These are phyloP conservation scores for Dryadomyces quercus-mongolicae DNA, from an alignment of 2,329 filamentous ascomycete genomes.

Conservation along the genomic window DNA sequence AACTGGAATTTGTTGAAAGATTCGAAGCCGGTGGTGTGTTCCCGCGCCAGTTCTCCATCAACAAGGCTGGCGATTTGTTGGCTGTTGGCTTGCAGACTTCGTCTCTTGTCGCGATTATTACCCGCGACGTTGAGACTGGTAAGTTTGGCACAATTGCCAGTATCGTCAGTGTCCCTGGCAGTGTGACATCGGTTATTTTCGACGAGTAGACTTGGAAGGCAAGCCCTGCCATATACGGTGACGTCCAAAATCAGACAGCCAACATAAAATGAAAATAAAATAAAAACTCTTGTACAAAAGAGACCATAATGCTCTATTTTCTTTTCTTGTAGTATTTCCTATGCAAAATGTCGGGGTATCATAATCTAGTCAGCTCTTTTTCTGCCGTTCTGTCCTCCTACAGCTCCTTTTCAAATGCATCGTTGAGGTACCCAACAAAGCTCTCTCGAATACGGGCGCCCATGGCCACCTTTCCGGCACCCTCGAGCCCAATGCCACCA, in stretches of 20 bases:
- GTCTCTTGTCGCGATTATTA: conserved; percentile 47
- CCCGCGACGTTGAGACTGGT: conserved; percentile 47
- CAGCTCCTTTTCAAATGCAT: conserved; percentile 47
- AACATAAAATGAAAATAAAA: no score
- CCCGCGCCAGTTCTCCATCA: conserved; percentile 58
- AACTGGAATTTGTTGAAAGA: conserved; percentile 41
- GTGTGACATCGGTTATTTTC: conserved; percentile 35
- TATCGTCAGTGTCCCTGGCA: conserved; percentile 27
- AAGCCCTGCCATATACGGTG: no score
- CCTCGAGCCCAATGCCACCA: conserved; percentile 50
- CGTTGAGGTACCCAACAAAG: conserved; percentile 57
- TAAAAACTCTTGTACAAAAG: no score
- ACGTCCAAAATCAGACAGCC: no score
- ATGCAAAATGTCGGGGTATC: background rate
- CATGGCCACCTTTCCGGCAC: conserved; percentile 36
- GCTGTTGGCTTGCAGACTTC: conserved; percentile 55
- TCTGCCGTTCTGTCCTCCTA: conserved; percentile 12
- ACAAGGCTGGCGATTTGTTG: conserved; percentile 48
- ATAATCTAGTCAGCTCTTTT: background rate
- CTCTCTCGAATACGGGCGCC: conserved; percentile 45
- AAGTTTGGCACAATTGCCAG: conserved; percentile 35
- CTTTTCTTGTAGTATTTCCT: no score
- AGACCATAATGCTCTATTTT: no score
- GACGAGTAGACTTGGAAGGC: conserved; percentile 21
- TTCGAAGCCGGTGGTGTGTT: conserved; percentile 51